Base-by-base conservation (phyloP, 2,329 filamentous ascomycete genomes). In the Bipolaris victoriae region DNA sequence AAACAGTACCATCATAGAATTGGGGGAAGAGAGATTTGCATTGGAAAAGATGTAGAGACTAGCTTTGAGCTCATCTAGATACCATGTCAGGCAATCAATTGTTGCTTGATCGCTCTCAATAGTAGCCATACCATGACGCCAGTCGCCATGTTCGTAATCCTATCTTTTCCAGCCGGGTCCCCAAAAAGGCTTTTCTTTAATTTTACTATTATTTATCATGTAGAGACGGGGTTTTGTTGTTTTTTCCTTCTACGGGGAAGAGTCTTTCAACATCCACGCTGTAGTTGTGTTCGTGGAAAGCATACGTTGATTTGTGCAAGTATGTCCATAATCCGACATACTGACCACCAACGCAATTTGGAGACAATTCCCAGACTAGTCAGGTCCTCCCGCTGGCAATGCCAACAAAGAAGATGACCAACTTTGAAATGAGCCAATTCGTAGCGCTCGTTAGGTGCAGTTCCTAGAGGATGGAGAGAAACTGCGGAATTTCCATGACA, bases 401-500 rank as follows among this genome's bases (percentile, higher is more conserved):
- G 56, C 50, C 50, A 55, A 40, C 22, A 59, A 59, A 57, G 58
- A 68, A 63, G 66, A 61, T 71, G 71, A 74, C 71, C 69, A 74
- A 72, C 68, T 41, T 52, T 72, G 47, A 68, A 15, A 35, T 58
- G 68, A 68, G 69, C 68, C 63, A 48, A 59, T 54, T 10, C 55
- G 64, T 67, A 66, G 66, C 63, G 63, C 66, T 65, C 60, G 11
- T 20, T 47, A 24, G 55, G 41, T 64, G 61, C 62, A 60, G 56
- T 61, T 57, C 61, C 60, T 60, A 39, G 55, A 58, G 58, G 67
- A 66, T 64, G 64, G 65, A 67, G 66, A 61, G 60, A 59, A 60
- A 52, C 60, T 62, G 65, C 65, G 11, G 39, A 53, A 52, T 54
- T 36, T 45, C 31, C 49, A 50, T 40, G 55, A 55, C 9, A 52